These are phyloP conservation scores for Cymbidium sinense DNA, from an alignment of 106 monocot genomes.

Conservation along the genomic window DNA sequence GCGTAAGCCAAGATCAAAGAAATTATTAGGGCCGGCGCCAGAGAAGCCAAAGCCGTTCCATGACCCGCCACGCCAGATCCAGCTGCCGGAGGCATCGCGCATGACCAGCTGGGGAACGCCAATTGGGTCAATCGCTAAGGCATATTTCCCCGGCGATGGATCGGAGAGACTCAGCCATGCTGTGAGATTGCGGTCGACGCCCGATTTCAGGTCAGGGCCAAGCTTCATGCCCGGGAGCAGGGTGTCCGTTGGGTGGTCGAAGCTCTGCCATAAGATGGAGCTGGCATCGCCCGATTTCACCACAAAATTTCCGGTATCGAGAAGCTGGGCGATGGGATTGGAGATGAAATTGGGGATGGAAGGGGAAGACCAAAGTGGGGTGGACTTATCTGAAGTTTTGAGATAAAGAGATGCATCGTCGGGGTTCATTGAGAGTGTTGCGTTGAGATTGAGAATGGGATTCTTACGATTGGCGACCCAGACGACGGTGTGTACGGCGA, in stretches of 20 bases:
- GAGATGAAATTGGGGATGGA: neutral
- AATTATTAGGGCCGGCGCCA: neutral
- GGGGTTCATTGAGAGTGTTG: conserved; percentile 4
- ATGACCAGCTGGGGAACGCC: conserved; percentile 12
- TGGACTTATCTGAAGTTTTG: conserved; percentile 6
- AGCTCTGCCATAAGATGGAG: conserved; percentile 46
- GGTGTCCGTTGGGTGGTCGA: conserved; percentile 58
- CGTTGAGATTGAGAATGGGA: conserved; percentile 8
- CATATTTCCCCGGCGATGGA: conserved; percentile 30
- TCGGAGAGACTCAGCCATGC: conserved; percentile 25
- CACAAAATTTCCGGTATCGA: conserved; percentile 46
- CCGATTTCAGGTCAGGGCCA: conserved; percentile 22
- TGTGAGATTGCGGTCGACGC: conserved; percentile 18
- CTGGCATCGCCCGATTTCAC: neutral
- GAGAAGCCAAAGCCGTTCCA: conserved; percentile 13
- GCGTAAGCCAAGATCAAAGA: neutral
- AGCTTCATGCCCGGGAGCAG: conserved; percentile 52
- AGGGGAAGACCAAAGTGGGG: conserved; percentile 8
- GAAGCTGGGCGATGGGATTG: conserved; percentile 13
- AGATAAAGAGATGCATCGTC: conserved; percentile 15
- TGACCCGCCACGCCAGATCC: conserved; percentile 7
- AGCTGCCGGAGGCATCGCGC: neutral
- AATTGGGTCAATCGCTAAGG: neutral
- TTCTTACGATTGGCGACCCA: conserved; percentile 43
- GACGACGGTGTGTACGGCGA: conserved; percentile 13